Evolutionary conservation across 2,329 filamentous ascomycete species (phyloP).

Genomic region (Penicillium rolfsii): DNA sequence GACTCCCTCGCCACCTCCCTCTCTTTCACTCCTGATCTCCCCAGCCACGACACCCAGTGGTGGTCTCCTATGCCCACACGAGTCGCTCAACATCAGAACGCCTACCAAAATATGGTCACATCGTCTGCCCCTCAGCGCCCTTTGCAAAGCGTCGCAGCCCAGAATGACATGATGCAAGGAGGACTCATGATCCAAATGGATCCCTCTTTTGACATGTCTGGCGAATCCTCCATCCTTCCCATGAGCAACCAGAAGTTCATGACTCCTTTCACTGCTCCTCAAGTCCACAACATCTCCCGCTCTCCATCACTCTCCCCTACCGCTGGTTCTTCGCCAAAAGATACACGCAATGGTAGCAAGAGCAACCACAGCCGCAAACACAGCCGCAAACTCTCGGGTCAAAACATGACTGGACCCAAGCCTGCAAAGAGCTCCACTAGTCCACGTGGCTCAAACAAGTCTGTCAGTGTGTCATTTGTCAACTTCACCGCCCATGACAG

Average conservation of each 20-base stretch:
- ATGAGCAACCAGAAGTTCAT: constrained; percentile 31
- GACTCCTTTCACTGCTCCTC: constrained; percentile 36
- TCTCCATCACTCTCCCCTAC: constrained; percentile 46
- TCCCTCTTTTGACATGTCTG: constrained; percentile 40
- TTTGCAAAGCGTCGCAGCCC: constrained; percentile 33
- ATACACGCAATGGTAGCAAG: constrained; percentile 32
- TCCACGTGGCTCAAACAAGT: constrained; percentile 37
- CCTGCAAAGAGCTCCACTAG: constrained; percentile 39
- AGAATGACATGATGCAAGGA: constrained; percentile 42
- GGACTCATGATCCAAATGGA: constrained; percentile 48
- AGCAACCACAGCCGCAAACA: constrained; percentile 43
- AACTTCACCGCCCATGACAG: constrained; percentile 87
- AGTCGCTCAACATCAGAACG: constrained; percentile 40
- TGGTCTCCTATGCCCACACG: constrained; percentile 46
- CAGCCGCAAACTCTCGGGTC: constrained; percentile 46
- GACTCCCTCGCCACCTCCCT: constrained; percentile 43
- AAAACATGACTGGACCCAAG: constrained; percentile 37
- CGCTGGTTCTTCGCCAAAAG: constrained; percentile 36
- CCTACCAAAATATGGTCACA: constrained; percentile 41
- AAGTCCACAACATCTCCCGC: constrained; percentile 34
- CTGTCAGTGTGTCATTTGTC: constrained; percentile 69
- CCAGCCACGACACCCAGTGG: constrained; percentile 45
- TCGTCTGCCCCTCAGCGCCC: constrained; percentile 41
- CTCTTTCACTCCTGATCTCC: constrained; percentile 46
- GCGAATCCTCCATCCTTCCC: constrained; percentile 35